These are phyloP conservation scores for Cordyceps fumosorosea DNA, from an alignment of 2,329 filamentous ascomycete genomes.

Conservation along the genomic window DNA sequence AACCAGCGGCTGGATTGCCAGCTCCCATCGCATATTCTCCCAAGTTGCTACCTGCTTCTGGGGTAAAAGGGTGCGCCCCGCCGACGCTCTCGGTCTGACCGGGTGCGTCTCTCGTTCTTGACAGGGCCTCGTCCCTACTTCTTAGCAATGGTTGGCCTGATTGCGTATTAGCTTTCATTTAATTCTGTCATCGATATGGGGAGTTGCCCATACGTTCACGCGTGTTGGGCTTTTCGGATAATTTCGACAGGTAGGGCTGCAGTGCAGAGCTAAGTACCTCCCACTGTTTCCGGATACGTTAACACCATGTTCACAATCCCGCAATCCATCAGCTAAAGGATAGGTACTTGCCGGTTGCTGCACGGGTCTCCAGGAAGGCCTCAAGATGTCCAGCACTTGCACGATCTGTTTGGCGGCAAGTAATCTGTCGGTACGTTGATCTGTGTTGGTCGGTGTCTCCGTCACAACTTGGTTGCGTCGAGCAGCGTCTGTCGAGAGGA, in stretches of 20 bases:
- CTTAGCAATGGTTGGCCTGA: not conserved
- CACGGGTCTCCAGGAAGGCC: constrained; percentile 1
- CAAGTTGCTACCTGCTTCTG: not conserved
- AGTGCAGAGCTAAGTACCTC: not conserved
- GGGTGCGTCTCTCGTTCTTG: not conserved
- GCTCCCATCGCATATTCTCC: not conserved
- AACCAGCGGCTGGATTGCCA: not conserved
- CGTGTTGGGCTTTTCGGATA: not conserved
- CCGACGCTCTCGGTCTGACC: not conserved
- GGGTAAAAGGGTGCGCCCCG: not conserved
- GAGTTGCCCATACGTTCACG: not conserved
- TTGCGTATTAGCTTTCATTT: not conserved
- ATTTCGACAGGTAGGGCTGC: not conserved
- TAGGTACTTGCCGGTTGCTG: constrained; percentile 1
- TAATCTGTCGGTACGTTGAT: not conserved
- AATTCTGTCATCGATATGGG: not conserved
- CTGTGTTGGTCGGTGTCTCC: not conserved
- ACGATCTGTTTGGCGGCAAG: not conserved
- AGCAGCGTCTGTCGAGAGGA: constrained; percentile 1
- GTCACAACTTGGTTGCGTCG: not conserved
- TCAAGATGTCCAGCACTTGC: not conserved
- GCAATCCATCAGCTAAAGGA: too few relatives aligned
- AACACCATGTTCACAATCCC: not conserved
- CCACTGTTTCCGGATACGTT: not conserved
- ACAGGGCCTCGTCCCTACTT: too few relatives aligned